phyloP scores from a whole-genome alignment of 1,284 basidiomycete species.

The Irpex sp. region DNA sequence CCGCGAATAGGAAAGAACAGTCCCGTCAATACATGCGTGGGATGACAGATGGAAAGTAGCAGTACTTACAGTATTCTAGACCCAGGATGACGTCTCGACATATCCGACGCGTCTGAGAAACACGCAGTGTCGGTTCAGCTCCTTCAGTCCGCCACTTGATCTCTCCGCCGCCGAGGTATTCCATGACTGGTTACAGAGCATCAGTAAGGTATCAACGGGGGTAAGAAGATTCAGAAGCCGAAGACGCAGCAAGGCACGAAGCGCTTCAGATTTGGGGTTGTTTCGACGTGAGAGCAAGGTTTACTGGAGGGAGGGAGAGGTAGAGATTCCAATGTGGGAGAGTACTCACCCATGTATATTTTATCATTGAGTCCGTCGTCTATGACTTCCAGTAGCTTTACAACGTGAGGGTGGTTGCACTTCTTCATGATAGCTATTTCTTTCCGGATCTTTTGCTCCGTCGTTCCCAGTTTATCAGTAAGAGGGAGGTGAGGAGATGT shows the following conservation, averaged over 20 bases:
- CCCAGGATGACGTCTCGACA: conserved; percentile 92
- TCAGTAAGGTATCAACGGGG: conserved; percentile 6
- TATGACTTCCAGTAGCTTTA: conserved; percentile 91
- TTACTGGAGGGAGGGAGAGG: conserved; percentile 17
- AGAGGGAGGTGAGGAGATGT: conserved; percentile 46
- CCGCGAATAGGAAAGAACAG: neutral
- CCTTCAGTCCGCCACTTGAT: conserved; percentile 78
- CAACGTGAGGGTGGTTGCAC: conserved; percentile 88
- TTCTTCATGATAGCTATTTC: conserved; percentile 99
- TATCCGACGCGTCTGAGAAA: conserved; percentile 82
- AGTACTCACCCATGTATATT: conserved; percentile 85
- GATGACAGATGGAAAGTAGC: neutral
- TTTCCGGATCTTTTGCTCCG: conserved; percentile 78
- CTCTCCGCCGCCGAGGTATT: conserved; percentile 94
- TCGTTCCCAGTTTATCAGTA: conserved; percentile 61
- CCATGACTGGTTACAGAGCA: conserved; percentile 66
- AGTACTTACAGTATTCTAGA: conserved; percentile 82
- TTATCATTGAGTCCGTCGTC: conserved; percentile 89
- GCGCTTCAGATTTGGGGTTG: neutral
- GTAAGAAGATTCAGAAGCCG: neutral
- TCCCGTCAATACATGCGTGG: conserved; percentile 3
- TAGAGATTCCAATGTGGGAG: conserved; percentile 2
- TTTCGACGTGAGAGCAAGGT: conserved; percentile 10
- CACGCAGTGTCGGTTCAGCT: conserved; percentile 72
- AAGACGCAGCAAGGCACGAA: neutral